Evolutionary conservation across 129 eudicot species (phyloP), one percentile per base, ranked within the genome.

Genomic region (Flaveria sonorensis): DNA sequence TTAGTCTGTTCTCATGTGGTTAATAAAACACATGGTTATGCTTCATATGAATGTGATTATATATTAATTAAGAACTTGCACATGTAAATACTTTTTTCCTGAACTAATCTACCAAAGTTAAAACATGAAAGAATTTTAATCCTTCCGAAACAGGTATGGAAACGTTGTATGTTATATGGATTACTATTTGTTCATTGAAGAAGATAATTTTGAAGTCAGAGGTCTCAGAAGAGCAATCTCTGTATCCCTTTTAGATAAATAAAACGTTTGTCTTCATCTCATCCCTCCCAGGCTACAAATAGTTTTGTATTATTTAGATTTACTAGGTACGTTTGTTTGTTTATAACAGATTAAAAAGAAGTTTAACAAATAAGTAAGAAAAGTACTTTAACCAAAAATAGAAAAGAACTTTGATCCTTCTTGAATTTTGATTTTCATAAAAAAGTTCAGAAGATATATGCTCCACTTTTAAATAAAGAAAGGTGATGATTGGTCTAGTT

Each of bases 381-480:
- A 80, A 73, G 70, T 53, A 42, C 6, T 36, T 4, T 36, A 36
- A 36, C 40, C 7, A 36, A 5, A 0, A 36, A 6, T 36, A 5
- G 5, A 36, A 5, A 36, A 36, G 1, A 63, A 73, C 67, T 72
- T 64, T 16, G 46, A 48, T 69, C 62, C 45, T 68, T 57, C 70
- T 13, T 20, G 59, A 69, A 39, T 36, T 40, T 62, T 75, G 77
- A 74, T 61, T 45, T 53, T 70, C 65, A 5, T 36, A 55, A 32
- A 78, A 64, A 85, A 72, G 82, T 68, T 77, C 10, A 59, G 46
- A 77, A 76, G 68, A 84, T 57, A 84, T 70, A 85, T 85, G 78
- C 88, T 77, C 77, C 65, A 77, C 88, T 77, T 81, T 81, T 28
- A 28, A 59, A 70, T 81, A 77, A 81, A 69, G 85, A 61, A 60